Evolutionary conservation across 257 asterid genomes (phyloP), one percentile per base, ranked within the genome.

Genomic region (Lavandula angustifolia): DNA sequence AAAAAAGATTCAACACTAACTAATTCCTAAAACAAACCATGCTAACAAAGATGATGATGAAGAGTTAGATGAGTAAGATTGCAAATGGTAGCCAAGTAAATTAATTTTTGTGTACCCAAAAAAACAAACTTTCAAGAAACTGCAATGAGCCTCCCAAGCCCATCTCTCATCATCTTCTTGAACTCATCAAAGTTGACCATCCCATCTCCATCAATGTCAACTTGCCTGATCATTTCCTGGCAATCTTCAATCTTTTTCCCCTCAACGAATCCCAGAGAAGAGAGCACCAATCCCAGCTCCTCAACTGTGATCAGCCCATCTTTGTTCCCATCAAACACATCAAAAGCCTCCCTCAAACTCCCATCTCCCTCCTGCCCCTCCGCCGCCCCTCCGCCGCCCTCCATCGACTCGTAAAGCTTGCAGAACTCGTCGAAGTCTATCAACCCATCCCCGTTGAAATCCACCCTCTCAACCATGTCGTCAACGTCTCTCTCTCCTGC

Each of bases 131-230:
- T 22, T 77, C 73, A 85, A 10, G 82, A 77, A 71, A 83, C 40
- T 10, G 80, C 67, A 55, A 85, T 68, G 6, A 82, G 66, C 50
- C 68, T 76, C 11, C 79, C 79, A 4, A 71, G 29, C 0, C 95
- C 92, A 66, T 56, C 33, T 67, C 43, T 84, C 96, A 87, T 90
- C 97, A 90, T 90, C 70, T 7, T 67, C 75, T 84, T 85, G 67
- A 90, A 90, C 76, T 87, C 95, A 46, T 84, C 86, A 70, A 85
- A 83, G 41, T 80, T 80, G 3, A 87, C 95, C 96, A 81, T 89
- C 1, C 96, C 96, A 87, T 90, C 97, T 52, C 97, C 95, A 81
- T 90, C 95, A 16, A 82, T 55, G 43, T 90, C 97, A 14, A 90
- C 96, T 9, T 81, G 81, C 38, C 75, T 76, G 37, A 90, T 90